Evolutionary conservation across 352 stramenopile species (phyloP).

Genomic region (Thraustochytrium striatum): DNA sequence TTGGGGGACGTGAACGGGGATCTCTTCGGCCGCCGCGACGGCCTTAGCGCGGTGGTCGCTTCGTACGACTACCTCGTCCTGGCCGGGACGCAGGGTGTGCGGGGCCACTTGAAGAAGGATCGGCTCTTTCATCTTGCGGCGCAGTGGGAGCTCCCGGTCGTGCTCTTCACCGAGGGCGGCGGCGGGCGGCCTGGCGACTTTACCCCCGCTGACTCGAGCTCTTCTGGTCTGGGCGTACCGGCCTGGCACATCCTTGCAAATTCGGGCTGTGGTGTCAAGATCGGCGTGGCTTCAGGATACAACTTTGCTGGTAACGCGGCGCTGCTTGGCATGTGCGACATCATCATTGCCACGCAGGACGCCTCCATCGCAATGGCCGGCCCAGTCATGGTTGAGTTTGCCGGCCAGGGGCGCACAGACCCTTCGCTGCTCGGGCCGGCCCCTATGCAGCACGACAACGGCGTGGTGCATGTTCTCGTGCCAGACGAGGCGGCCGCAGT

Average conservation of each 20-base stretch:
- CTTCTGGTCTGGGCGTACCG: slow-evolving; percentile 42
- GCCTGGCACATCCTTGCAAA: slow-evolving; percentile 34
- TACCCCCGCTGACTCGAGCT: not conserved
- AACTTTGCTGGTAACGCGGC: slow-evolving; percentile 52
- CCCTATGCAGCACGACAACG: slow-evolving; percentile 29
- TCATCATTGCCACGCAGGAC: slow-evolving; percentile 51
- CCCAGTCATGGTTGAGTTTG: slow-evolving; percentile 51
- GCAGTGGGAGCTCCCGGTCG: slow-evolving; percentile 39
- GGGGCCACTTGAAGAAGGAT: slow-evolving; percentile 52
- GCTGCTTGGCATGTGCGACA: slow-evolving; percentile 50
- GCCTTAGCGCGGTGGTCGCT: not conserved
- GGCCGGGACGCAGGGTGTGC: slow-evolving; percentile 50
- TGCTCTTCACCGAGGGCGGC: slow-evolving; percentile 50
- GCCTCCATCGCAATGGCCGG: slow-evolving; percentile 51
- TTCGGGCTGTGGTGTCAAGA: slow-evolving; percentile 19
- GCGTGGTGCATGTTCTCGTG: slow-evolving; percentile 49
- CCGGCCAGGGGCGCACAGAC: slow-evolving; percentile 37
- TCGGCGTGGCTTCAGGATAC: slow-evolving; percentile 49
- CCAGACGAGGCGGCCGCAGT: slow-evolving; percentile 44
- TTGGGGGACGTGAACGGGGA: slow-evolving; percentile 46
- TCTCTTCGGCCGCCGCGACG: not conserved
- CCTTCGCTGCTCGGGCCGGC: slow-evolving; percentile 42
- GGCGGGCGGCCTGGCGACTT: slow-evolving; percentile 49
- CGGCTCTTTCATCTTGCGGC: slow-evolving; percentile 48
- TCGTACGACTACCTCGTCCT: slow-evolving; percentile 51